Base-by-base conservation (phyloP, 2,329 filamentous ascomycete species). In the Pezicula neosporulosa region DNA sequence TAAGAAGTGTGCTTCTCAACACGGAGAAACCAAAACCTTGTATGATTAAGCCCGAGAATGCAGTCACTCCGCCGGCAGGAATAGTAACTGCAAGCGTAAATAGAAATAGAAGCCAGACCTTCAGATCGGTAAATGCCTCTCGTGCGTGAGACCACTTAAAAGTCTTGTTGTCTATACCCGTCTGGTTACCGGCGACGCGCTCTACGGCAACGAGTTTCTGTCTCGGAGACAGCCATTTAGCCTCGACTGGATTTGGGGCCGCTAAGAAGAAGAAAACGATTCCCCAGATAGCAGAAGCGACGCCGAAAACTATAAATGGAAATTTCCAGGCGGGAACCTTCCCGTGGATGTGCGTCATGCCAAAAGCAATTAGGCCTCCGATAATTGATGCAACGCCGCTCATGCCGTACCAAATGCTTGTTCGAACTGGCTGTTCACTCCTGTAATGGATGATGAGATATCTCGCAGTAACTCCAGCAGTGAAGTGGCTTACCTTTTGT, bases 351-450 rank as follows among this genome's bases (percentile, higher is more conserved):
- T 39, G 15, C 15, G n/a, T 19, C 15, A 39, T 39, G 7, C 37
- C 37, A 39, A 16, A 39, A 19, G 8, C 37, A 39, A 39, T n/a
- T 12, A 39, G 10, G 18, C 37, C 37, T 10, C 37, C 37, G 10
- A 39, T n/a, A n/a, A 19, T 19, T 16, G 18, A n/a, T n/a, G n/a
- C 37, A 19, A 39, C 15, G 2, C 15, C 37, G 18, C 18, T 39
- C 18, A 19, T 19, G 6, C n/a, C 18, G 18, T 39, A 39, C 81
- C 60, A 86, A 84, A 6, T 75, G 83, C 69, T 73, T 61, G 18
- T 66, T 68, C 58, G 68, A 70, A 3, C 68, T 62, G 60, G 68
- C 57, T 5, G 70, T 68, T 52, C 7, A n/a, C 37, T n/a, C 18
- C 37, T 39, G 37, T 9, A 19, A 39, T 6, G 8, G 37, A 19